These are phyloP conservation scores for Eutrema salsugineum DNA, from an alignment of 441 rosid species.

Conservation along the genomic window DNA sequence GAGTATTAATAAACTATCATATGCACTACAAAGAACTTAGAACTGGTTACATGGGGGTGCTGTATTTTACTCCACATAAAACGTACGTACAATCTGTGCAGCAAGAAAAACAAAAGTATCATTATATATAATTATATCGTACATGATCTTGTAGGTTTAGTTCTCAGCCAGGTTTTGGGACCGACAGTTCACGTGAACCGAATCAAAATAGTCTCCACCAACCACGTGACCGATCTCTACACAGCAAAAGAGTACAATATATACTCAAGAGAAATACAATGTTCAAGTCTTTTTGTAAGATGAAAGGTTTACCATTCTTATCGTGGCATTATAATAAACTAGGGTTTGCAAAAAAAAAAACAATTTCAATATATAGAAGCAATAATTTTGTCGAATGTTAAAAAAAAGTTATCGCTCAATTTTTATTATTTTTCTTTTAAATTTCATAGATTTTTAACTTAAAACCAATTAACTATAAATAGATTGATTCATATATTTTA, in stretches of 20 bases:
- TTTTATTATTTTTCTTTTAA: no score
- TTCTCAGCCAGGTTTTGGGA: constrained; percentile 6
- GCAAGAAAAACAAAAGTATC: background rate
- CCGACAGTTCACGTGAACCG: constrained; percentile 16
- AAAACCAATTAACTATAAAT: no score
- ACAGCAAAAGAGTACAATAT: background rate
- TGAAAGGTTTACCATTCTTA: background rate
- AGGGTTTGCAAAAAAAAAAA: background rate
- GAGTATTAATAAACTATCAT: background rate
- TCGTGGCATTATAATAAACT: background rate
- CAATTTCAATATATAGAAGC: no score
- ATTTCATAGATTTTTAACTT: no score
- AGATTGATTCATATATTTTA: no score
- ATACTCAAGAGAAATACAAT: background rate
- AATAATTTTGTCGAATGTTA: no score
- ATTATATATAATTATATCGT: background rate
- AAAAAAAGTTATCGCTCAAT: no score
- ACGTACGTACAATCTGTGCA: background rate
- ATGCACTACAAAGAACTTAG: background rate
- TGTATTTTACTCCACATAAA: background rate
- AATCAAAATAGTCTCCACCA: constrained; percentile 16
- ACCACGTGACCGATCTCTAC: constrained; percentile 13
- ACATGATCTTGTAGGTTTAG: background rate
- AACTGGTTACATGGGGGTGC: no score
- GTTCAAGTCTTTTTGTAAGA: background rate